A percentile compares a stretch with the other conserved stretches of the same genome.
Evolutionary conservation across 116 monocot genomes (phyloP).

Genomic region (Zostera marina): DNA sequence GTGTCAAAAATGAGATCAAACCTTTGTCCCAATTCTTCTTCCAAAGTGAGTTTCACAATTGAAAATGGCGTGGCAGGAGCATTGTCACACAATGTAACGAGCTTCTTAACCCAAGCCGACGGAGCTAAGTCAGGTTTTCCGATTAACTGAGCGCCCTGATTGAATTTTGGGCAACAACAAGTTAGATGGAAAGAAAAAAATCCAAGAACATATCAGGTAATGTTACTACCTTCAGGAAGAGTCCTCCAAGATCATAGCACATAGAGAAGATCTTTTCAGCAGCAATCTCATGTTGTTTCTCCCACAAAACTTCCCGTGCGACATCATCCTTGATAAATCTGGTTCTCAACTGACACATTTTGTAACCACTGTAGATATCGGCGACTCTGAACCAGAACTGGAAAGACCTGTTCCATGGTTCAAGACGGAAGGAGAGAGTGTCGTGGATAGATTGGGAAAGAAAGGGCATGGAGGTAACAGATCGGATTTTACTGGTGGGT

Average conservation of each 20-base stretch:
- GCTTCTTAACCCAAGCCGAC: slow-evolving; percentile 85
- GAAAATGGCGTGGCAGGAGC: slow-evolving; percentile 72
- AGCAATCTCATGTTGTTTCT: slow-evolving; percentile 77
- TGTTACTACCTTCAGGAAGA: slow-evolving; percentile 78
- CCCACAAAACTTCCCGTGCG: slow-evolving; percentile 70
- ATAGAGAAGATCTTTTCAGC: slow-evolving; percentile 77
- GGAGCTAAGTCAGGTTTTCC: slow-evolving; percentile 98
- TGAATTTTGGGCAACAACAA: not conserved
- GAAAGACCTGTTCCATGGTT: slow-evolving; percentile 47
- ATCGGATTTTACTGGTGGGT: too few species aligned
- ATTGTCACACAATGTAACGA: slow-evolving; percentile 74
- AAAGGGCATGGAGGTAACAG: too few species aligned
- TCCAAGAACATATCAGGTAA: not conserved
- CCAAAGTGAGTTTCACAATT: slow-evolving; percentile 44
- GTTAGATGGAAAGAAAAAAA: not conserved
- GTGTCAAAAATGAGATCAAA: slow-evolving; percentile 59
- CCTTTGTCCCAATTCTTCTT: slow-evolving; percentile 53
- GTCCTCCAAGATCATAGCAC: slow-evolving; percentile 80
- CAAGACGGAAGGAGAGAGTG: slow-evolving; percentile 21
- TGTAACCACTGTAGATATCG: slow-evolving; percentile 81
- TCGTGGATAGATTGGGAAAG: slow-evolving; percentile 21
- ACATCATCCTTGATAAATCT: slow-evolving; percentile 36
- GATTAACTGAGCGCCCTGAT: slow-evolving; percentile 82
- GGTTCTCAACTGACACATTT: slow-evolving; percentile 63
- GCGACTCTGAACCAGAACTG: slow-evolving; percentile 75